Evolutionary conservation across 1,284 basidiomycete species (phyloP), one percentile per base, ranked within the genome.

Genomic region (Rhodotorula sp.): DNA sequence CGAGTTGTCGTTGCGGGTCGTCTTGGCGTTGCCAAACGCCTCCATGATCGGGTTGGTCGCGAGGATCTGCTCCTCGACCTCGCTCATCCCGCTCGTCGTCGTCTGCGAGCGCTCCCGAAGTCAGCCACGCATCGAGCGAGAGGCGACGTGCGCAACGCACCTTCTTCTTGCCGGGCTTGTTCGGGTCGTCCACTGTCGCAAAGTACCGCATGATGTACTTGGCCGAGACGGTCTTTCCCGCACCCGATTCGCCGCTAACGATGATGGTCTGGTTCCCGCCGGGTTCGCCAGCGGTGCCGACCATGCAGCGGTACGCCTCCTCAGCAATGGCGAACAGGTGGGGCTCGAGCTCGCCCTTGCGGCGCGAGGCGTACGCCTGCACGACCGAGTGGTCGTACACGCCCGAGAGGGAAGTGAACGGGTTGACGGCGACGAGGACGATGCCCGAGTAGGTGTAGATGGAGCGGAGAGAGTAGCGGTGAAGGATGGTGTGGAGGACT

Each of bases 121-220:
- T 56, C 64, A 57, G 66, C 53, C 25, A 37, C 54, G 63, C 51
- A 61, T 19, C 12, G 13, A 22, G 27, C n/a, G 29, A 13, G n/a
- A 8, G 8, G 55, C 4, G 15, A 46, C 53, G 29, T 4, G 27
- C 39, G n/a, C 76, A 27, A 87, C 85, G 89, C 27, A 78, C 85
- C 82, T 83, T 63, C 59, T 60, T 90, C 85, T 82, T 79, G 83
- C 78, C 75, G 27, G 82, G 83, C 58, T 77, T 85, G 79, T 82
- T 88, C 82, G 77, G 93, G 66, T 95, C 94, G 77, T 98, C 95
- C 61, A 99, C 94, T 0, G 96, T 98, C 22, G 97, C 97, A 80
- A 99, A 91, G 83, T 99, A 99, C 71, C 97, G 89, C 89, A 99
- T 95, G 82, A 99, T 99, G 84, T 95, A 97, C 85, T 99, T 99